Evolutionary conservation across 2,329 filamentous ascomycete genomes (phyloP), one percentile per base, ranked within the genome.

Genomic region (Ceratocystis cubensis): DNA sequence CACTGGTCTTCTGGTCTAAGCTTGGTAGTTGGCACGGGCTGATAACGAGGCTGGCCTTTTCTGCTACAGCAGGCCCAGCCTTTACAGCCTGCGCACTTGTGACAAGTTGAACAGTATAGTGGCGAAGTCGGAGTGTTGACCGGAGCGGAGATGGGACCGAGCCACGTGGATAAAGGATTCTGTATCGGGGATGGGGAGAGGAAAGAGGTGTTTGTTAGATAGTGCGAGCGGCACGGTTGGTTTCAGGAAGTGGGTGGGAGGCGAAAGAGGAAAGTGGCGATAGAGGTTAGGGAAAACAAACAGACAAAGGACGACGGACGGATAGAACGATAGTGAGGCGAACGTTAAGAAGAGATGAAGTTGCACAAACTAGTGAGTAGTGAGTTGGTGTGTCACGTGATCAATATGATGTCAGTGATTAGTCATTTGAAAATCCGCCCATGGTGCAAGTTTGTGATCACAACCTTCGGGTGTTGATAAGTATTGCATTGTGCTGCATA

Each of bases 91-190:
- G 3, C 3, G 22, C 48, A 37, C 30, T 59, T 20, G 28, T 17
- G 25, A 53, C 2, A 22, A n/a, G 53, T 25, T 37, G 56, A 30
- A 5, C 25, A 59, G 7, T 15, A n/a, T 25, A 59, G 56, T 59
- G 56, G 56, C 56, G 25, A 59, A 59, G 56, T 59, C 17, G 10
- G 3, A 17, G 30, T 5, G 56, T 37, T 59, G 56, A 30, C 28
- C 56, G 56, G 56, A 37, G 56, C 56, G 56, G 56, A 59, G 56
- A 59, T 37, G 56, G 56, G 56, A 59, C 56, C 56, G 56, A 59
- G 56, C 56, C 56, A 59, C 56, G 56, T 59, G 56, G 56, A 59
- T 37, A 30, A 17, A 59, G 28, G 28, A 37, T 59, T 7, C 4
- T 59, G 13, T 59, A 30, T 59, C 48, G 10, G 48, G n/a, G 10